These are phyloP conservation scores for Yamadazyma kanchanaburiensis DNA, from an alignment of 1,139 yeast species.

Conservation along the genomic window DNA sequence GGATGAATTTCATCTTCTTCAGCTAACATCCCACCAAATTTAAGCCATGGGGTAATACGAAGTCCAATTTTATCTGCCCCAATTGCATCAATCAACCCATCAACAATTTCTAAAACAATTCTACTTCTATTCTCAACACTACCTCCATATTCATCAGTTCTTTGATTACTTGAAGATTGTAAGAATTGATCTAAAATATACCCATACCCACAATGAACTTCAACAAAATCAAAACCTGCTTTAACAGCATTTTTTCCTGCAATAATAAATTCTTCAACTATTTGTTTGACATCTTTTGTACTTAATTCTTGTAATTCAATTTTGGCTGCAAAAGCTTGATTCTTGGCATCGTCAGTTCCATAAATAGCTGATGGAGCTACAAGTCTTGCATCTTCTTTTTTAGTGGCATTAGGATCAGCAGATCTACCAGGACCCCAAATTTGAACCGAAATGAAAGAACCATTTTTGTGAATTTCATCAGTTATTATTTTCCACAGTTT, in stretches of 20 bases:
- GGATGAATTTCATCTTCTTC: constrained; percentile 30
- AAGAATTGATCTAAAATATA: constrained; percentile 62
- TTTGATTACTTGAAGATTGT: constrained; percentile 40
- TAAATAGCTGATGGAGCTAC: constrained; percentile 24
- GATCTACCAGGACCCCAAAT: constrained; percentile 60
- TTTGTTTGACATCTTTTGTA: constrained; percentile 37
- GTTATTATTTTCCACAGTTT: constrained; percentile 48
- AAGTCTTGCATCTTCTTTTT: constrained; percentile 22
- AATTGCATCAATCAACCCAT: constrained; percentile 39
- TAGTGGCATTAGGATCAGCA: constrained; percentile 40
- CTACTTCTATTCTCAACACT: constrained; percentile 63
- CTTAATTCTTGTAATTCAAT: constrained; percentile 39
- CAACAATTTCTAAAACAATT: constrained; percentile 53
- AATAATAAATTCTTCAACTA: constrained; percentile 25
- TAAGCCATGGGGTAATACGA: constrained; percentile 62
- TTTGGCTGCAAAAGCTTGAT: constrained; percentile 24
- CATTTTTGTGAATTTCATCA: constrained; percentile 50
- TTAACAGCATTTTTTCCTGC: constrained; percentile 47
- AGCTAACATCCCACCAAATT: constrained; percentile 36
- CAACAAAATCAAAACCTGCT: constrained; percentile 70
- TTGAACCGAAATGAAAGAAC: constrained; percentile 51
- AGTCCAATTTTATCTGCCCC: constrained; percentile 54
- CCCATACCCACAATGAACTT: constrained; percentile 68
- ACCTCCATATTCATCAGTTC: constrained; percentile 67
- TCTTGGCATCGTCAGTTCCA: constrained; percentile 16